A percentile compares a stretch with the other conserved stretches of the same genome.
These are phyloP conservation scores for Amanita thiersii DNA, from an alignment of 768 basidiomycete species.

Conservation along the genomic window DNA sequence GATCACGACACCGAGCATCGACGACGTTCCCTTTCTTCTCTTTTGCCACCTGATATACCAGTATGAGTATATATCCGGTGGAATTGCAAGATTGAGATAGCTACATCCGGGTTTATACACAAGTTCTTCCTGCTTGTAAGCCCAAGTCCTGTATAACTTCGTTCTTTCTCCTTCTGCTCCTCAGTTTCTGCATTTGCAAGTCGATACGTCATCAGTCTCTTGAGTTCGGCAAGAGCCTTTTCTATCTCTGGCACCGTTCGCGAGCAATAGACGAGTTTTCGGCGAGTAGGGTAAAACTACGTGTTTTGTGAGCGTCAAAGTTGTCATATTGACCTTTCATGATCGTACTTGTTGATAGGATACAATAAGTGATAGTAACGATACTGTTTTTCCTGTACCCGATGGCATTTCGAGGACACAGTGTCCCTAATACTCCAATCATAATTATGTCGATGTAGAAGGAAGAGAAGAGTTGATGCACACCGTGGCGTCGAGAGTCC, in stretches of 20 bases:
- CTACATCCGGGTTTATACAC: slow-evolving; percentile 89
- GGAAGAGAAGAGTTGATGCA: slow-evolving; percentile 5
- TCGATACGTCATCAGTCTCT: slow-evolving; percentile 88
- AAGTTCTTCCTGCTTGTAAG: slow-evolving; percentile 94
- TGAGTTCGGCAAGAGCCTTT: slow-evolving; percentile 93
- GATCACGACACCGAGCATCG: slow-evolving; percentile 92
- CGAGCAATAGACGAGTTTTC: slow-evolving; percentile 97
- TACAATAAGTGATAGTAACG: slow-evolving; percentile 88
- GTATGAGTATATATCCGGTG: slow-evolving; percentile 3
- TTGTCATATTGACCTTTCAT: background rate
- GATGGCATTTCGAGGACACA: slow-evolving; percentile 99
- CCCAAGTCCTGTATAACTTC: slow-evolving; percentile 80
- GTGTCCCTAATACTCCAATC: slow-evolving; percentile 61
- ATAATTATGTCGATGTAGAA: background rate
- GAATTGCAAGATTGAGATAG: slow-evolving; percentile 12
- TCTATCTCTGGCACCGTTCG: slow-evolving; percentile 99
- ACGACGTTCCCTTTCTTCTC: slow-evolving; percentile 99
- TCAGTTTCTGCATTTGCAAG: slow-evolving; percentile 62
- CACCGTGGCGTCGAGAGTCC: slow-evolving; percentile 91
- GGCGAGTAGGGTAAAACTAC: slow-evolving; percentile 85
- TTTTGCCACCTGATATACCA: slow-evolving; percentile 64
- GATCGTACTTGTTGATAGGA: slow-evolving; percentile 86
- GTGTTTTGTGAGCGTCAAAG: slow-evolving; percentile 2
- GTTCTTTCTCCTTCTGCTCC: slow-evolving; percentile 71
- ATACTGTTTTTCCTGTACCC: slow-evolving; percentile 98